A percentile compares a stretch with the other conserved stretches of the same genome.
Conservation (phyloP, 176 grass and related monocot species). For the Oryza nivara region DNA sequence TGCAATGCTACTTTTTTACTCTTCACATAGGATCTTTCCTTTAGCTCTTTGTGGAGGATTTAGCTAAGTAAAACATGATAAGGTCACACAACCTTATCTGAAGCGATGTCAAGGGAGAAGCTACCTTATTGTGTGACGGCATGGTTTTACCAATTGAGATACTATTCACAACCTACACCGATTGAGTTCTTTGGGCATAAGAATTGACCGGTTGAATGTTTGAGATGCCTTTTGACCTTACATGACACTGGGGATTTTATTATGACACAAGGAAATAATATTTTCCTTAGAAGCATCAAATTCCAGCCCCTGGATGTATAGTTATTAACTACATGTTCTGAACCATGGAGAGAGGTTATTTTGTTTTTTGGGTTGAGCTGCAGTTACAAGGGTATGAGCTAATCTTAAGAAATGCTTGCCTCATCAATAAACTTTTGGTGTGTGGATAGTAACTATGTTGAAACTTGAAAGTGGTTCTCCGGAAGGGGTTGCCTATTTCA, state of each 20-base stretch:
- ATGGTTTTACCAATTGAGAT: conserved; percentile 41
- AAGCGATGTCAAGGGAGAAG: conserved; percentile 33
- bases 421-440: conserved; percentile 40
- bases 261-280: conserved; percentile 31
- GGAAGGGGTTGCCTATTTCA: conserved; percentile 52
- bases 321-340: conserved; percentile 41
- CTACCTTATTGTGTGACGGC: neutral
- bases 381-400: conserved; percentile 49
- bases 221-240: conserved; percentile 23
- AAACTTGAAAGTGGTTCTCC: conserved; percentile 51
- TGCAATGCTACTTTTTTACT: neutral
- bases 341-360: conserved; percentile 30
- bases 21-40: conserved; percentile 15
- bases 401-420: conserved; percentile 40
- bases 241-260: conserved; percentile 27
- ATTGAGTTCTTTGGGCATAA: conserved; percentile 8
- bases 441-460: conserved; percentile 32
- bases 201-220: conserved; percentile 30
- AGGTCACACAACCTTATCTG: conserved; percentile 31
- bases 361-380: conserved; percentile 39
- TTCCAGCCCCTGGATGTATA: conserved; percentile 44
- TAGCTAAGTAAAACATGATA: conserved; percentile 20
- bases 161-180: conserved; percentile 16
- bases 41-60: conserved; percentile 30
- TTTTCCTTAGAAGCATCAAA: conserved; percentile 38